Percentiles rank a stretch among this genome's conserved stretches.
Evolutionary conservation across 2,329 filamentous ascomycete species (phyloP).

Genomic region (Aspergillus piperis): DNA sequence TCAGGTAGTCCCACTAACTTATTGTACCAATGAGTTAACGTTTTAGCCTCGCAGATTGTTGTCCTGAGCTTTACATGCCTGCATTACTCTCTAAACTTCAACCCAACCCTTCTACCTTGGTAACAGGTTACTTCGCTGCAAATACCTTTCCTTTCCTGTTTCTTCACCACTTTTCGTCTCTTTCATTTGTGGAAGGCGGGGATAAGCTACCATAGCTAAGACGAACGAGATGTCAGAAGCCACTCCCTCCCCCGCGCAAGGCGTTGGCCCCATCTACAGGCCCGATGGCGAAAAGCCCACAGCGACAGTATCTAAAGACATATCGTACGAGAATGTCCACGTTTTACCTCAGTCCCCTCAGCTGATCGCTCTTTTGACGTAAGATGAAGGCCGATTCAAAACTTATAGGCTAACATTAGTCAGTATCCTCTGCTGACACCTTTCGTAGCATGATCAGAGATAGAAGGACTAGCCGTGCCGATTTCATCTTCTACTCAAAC

Average conservation of each 20-base stretch:
- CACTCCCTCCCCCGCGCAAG: conserved; percentile 57
- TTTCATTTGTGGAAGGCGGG: not conserved
- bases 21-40: no score
- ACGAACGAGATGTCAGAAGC: conserved; percentile 29
- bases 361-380: conserved; percentile 96
- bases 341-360: conserved; percentile 91
- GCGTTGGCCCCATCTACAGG: conserved; percentile 78
- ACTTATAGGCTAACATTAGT: not conserved
- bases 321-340: conserved; percentile 83
- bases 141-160: not conserved
- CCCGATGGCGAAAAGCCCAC: conserved; percentile 75
- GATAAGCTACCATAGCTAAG: conserved; percentile 19
- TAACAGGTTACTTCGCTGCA: no score
- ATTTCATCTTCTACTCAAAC: conserved; percentile 99
- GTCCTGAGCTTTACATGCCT: no score
- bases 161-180: not conserved
- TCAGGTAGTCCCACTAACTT: no score
- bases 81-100: no score
- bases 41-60: no score
- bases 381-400: conserved; percentile 49
- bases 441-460: conserved; percentile 84
- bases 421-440: conserved; percentile 5
- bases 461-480: conserved; percentile 82
- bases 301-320: conserved; percentile 82
- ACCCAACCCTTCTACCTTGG: no score